Evolutionary conservation across 768 basidiomycete genomes (phyloP).

Genomic region (Agaricus sinodeliciosus): DNA sequence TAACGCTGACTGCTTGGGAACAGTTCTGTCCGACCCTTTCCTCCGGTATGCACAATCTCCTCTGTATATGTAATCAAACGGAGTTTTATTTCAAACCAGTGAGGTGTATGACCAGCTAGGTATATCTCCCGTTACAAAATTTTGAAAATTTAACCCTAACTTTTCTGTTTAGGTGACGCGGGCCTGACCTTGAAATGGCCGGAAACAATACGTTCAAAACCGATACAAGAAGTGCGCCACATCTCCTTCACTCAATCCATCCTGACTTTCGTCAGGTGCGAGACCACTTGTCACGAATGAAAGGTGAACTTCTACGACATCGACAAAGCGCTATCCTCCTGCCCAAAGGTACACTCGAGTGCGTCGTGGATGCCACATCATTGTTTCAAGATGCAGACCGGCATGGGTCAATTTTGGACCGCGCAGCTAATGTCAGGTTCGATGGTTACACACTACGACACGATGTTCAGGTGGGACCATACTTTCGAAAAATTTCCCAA

Average conservation of each 20-base stretch:
- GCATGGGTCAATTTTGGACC: neutral
- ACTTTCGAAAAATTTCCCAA: neutral
- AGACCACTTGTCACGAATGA: conserved; percentile 32
- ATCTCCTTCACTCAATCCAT: neutral
- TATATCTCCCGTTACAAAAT: conserved; percentile 16
- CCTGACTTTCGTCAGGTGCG: conserved; percentile 31
- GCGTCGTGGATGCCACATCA: conserved; percentile 40
- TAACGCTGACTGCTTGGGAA: neutral
- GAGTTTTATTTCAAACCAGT: conserved; percentile 24
- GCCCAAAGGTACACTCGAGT: conserved; percentile 37
- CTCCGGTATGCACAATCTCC: conserved; percentile 39
- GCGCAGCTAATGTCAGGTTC: conserved; percentile 5
- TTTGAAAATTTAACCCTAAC: neutral
- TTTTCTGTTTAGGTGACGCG: conserved; percentile 19
- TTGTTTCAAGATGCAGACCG: conserved; percentile 11
- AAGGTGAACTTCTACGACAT: conserved; percentile 29
- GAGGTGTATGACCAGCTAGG: conserved; percentile 76
- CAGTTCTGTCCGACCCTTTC: conserved; percentile 70
- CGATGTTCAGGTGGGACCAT: conserved; percentile 9
- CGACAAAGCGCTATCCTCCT: conserved; percentile 32
- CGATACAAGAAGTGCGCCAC: conserved; percentile 39
- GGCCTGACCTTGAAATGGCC: conserved; percentile 21
- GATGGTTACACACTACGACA: conserved; percentile 7
- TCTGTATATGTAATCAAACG: neutral
- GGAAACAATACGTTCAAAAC: conserved; percentile 28